Evolutionary conservation across 108 stramenopile genomes (phyloP), one percentile per base, ranked within the genome.

Genomic region (Fistulifera solaris): DNA sequence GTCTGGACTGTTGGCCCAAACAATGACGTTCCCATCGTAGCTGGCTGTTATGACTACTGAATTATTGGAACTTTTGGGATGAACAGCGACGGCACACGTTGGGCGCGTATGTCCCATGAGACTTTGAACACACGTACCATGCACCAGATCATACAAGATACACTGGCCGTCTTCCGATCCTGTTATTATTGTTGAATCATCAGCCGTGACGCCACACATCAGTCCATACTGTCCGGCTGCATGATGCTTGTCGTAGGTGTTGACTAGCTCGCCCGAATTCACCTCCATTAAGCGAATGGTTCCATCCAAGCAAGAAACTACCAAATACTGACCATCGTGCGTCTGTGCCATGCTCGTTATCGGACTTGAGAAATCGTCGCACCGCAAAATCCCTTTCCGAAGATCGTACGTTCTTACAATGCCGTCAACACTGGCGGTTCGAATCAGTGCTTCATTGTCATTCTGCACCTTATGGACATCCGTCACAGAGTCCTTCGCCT

Each of bases 401-500:
- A 84, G 35, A 70, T 90, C 89, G 56, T 90, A 90, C 2, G 72
- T 78, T 54, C 88, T 63, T 17, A 88, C 68, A 42, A 52, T 48
- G 11, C 89, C 89, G 61, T 90, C 89, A n/a, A 90, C 70, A 38
- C 81, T 81, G 6, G 77, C 70, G 16, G 85, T 84, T 10, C 70
- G 72, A 60, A 76, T 76, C 23, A 66, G 14, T 13, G 69, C 61
- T 35, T 38, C 25, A 11, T 5, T 18, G 16, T 50, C 48, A 38
- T 53, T 17, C 25, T 65, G 63, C 13, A 45, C 58, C 13, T 78
- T 54, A 41, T 71, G 58, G 1, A 91, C 69, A 55, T 70, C 72
- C 19, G 78, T 77, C 1, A 91, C 81, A 0, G 85, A 80, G 72
- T 91, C 89, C 27, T 76, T 83, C 27, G 89, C 89, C 28, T 91